Base-by-base conservation (phyloP, 1,284 basidiomycete species). In the Blastosporella zonata region DNA sequence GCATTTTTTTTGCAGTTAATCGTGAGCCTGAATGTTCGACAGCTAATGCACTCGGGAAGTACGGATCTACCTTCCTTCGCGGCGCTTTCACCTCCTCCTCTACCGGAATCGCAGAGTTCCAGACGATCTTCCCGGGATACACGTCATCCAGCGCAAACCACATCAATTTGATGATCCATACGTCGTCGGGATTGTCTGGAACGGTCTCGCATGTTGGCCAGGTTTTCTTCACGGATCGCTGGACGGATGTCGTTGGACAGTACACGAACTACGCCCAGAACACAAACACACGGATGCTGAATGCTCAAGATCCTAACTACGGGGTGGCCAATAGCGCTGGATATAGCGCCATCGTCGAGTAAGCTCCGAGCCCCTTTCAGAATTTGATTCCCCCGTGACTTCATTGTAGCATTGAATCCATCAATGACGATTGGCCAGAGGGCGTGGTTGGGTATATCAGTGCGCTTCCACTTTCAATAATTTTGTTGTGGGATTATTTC, bases 91-190 rank as follows among this genome's bases (percentile, higher is more conserved):
- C 70, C n/a, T 74, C 78, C 6, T 72, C 74, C 57, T 62, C 66
- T 46, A 71, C 73, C 53, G 79, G 80, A 9, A 74, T 81, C 34
- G 72, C 74, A 13, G 72, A 77, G 53, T 78, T 81, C 60, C 68
- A 66, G 50, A 72, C 75, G 23, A 76, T 79, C 53, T 79, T 79
- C 63, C 79, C 79, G 3, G 79, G 77, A 3, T 74, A 55, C 49
- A 62, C 62, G 3, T 62, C 64, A 25, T 59, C 49, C 25, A 50
- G 55, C 5, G 67, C 66, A 6, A 67, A 67, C 52, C 67, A 68
- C 52, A 60, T 69, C 52, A 67, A 63, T 51, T 38, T 68, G 28
- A 54, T 65, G 43, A 58, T 69, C 2, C 64, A 66, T 55, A 48
- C 57, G 29, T 52, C 52, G 7, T 47, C 55, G 6, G 51, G 58